These are phyloP conservation scores for Aspergillus ochraceus DNA, from an alignment of 2,329 filamentous ascomycete genomes.

Conservation along the genomic window DNA sequence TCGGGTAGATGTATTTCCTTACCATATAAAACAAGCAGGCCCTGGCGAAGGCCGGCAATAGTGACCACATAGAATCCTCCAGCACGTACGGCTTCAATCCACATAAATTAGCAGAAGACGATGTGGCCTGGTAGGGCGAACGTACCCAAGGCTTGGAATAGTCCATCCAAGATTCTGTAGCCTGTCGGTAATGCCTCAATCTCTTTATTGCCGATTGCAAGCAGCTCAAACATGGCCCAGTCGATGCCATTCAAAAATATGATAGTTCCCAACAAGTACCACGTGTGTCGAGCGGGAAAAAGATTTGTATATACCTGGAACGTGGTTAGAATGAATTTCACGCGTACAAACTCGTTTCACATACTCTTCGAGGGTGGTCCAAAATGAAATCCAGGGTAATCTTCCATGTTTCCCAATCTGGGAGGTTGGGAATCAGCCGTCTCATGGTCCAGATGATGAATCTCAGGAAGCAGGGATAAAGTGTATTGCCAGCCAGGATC, in stretches of 20 bases:
- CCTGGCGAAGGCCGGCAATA: conserved; percentile 55
- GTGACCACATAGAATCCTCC: conserved; percentile 67
- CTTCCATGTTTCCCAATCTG: conserved; percentile 31
- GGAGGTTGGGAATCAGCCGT: conserved; percentile 27
- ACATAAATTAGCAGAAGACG: background rate
- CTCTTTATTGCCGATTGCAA: conserved; percentile 62
- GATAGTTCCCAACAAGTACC: conserved; percentile 65
- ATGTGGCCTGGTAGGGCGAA: background rate
- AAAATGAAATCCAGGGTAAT: conserved; percentile 36
- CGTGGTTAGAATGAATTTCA: conserved; percentile 6
- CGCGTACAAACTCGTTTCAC: background rate
- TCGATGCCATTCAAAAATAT: conserved; percentile 62
- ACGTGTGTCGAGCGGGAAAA: conserved; percentile 64
- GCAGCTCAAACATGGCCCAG: conserved; percentile 65
- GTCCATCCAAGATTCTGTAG: conserved; percentile 61
- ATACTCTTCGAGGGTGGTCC: conserved; percentile 34
- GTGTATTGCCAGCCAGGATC: conserved; percentile 66
- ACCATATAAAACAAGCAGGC: conserved; percentile 34
- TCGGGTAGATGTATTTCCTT: background rate
- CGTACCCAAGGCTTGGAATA: conserved; percentile 61
- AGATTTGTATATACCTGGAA: conserved; percentile 44
- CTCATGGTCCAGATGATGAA: conserved; percentile 57
- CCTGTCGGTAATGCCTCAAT: conserved; percentile 54
- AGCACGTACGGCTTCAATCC: conserved; percentile 52
- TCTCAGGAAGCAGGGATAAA: conserved; percentile 64